Evolutionary conservation across 345 rosid species (phyloP), one percentile per base, ranked within the genome.

Genomic region (Ceriops zippeliana): DNA sequence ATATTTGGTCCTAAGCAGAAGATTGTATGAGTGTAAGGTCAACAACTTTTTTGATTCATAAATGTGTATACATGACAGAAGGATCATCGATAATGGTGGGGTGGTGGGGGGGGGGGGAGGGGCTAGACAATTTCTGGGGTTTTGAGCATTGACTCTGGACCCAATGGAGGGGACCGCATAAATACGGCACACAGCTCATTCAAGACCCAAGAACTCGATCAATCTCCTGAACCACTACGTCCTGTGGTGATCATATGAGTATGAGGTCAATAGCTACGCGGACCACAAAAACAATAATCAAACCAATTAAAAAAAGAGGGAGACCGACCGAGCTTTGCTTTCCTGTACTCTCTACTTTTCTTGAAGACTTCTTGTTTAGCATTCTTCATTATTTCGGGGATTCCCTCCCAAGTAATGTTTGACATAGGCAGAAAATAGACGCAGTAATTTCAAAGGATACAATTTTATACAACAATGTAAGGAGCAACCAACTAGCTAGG

Each of bases 21-120:
- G 27, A 22, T 54, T n/a, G 7, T 9, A 22, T 22, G 24, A 8
- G 22, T n/a, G 17, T 5, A 7, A 60, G 60, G 58, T 59, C 70
- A 67, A 56, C 62, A 2, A 57, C 37, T 19, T 67, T 62, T 68
- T 68, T 68, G 42, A 38, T n/a, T 28, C 5, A 37, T 0, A 68
- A 68, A 27, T 42, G 26, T 11, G 35, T 13, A 27, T 54, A 17
- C 34, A 47, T 10, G 51, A 61, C 47, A 26, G 46, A 63, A 63
- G 24, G 67, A 49, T 15, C 20, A 15, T 9, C 2, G 47, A 4
- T 15, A 2, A 3, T 9, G 47, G 47, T 2, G 2, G 16, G 47
- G 8, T 24, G 37, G 6, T 1, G 37, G 0, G 37, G 7, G 7
- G 6, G 7, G 37, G 7, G 11, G 37, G 24, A 3, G 34, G n/a